Evolutionary conservation across 306 rosid species (phyloP), one percentile per base, ranked within the genome.

Genomic region (Sophora flavescens): DNA sequence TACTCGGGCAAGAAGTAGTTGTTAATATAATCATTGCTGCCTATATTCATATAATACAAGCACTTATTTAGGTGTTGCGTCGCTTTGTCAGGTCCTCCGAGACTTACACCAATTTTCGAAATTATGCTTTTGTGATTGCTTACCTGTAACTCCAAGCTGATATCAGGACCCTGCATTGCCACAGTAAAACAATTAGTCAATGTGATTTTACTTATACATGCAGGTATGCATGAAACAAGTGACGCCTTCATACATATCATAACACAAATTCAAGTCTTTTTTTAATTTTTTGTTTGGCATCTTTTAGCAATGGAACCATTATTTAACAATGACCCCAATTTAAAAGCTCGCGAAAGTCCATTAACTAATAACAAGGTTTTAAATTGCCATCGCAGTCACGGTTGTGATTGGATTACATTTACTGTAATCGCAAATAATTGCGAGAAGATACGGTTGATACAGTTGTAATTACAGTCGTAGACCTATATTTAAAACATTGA

Each of bases 21-120:
- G 82, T 79, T 84, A 16, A 86, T 28, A 79, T 76, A 88, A 41
- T 86, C 92, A 6, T 88, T 88, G 52, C 48, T 84, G 1, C 92
- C 92, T 18, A 86, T 73, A 14, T 32, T 70, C 17, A 84, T 66
- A 26, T 72, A 69, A 75, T 81, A 88, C 44, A 86, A 68, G 72
- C 92, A 88, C 52, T 80, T 77, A 6, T 70, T 68, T 61, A 88
- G 30, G 58, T 75, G 16, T 12, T 70, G 2, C 38, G 8, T 6
- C 0, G 86, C 70, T 8, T 70, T 17, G 1, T 5, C 35, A 7
- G 17, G 44, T 16, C 38, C 50, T 12, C 82, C 54, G 8, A 81
- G 33, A 36, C 3, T 35, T 1, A 17, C 17, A 13, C 13, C 45
- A 0, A 88, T 66, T 41, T 42, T 50, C 2, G 61, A 17, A 30